Percentiles rank a stretch among this genome's conserved stretches.
Conservation (phyloP, 768 basidiomycete genomes). For the Lactarius vividus region DNA sequence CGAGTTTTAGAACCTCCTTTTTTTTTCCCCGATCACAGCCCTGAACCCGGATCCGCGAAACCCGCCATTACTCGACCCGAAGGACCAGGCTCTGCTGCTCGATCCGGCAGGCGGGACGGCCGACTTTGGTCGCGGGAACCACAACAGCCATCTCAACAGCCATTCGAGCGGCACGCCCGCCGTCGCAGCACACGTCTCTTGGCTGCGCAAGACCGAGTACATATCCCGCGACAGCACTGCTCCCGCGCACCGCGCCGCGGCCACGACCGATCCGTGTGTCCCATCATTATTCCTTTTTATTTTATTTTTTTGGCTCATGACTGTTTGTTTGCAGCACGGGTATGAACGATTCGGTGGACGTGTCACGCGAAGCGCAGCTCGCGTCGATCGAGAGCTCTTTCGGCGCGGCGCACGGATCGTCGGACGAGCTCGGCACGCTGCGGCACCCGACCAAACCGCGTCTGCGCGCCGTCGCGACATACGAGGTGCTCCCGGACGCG, state of each 20-base stretch:
- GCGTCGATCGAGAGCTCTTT: conserved; percentile 80
- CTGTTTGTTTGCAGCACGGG: conserved; percentile 40
- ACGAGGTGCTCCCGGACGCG: conserved; percentile 78
- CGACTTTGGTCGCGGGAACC: conserved; percentile 40
- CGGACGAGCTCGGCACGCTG: conserved; percentile 56
- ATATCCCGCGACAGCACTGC: conserved; percentile 60
- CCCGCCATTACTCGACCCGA: conserved; percentile 63
- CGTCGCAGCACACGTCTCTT: conserved; percentile 65
- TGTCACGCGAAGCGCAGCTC: conserved; percentile 72
- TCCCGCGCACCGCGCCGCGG: conserved; percentile 37
- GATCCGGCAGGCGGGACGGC: conserved; percentile 52
- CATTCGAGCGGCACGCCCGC: conserved; percentile 44
- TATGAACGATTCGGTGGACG: conserved; percentile 51
- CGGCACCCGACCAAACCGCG: conserved; percentile 78
- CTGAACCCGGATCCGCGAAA: conserved; percentile 67
- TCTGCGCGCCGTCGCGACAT: conserved; percentile 75
- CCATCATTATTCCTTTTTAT: background rate
- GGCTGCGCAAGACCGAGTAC: conserved; percentile 93
- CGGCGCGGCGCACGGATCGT: conserved; percentile 49
- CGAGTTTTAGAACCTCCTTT: background rate
- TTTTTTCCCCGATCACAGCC: too few relatives aligned
- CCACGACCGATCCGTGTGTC: conserved; percentile 55
- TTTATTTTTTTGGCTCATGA: background rate
- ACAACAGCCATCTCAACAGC: conserved; percentile 28
- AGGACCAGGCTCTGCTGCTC: conserved; percentile 71